Percentiles rank a stretch among this genome's conserved stretches.
Conservation (phyloP, 345 rosid species). For the Syzygium jambos region DNA sequence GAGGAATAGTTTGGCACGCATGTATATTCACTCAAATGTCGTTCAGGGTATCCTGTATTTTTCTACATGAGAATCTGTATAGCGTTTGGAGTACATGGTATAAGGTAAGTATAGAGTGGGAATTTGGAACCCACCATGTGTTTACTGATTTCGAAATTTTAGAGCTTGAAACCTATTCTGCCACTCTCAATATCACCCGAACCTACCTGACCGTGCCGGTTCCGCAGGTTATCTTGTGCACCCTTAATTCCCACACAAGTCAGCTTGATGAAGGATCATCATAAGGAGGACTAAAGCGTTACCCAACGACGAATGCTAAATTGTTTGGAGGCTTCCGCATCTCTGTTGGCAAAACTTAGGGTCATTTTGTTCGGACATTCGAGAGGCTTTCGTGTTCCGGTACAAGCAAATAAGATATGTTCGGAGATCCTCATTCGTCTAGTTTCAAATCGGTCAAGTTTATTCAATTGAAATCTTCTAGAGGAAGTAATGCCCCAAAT, state of each 20-base stretch:
- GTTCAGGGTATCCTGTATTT: too few species aligned
- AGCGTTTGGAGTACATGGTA: background rate
- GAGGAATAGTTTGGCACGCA: rapidly evolving
- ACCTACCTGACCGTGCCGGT: rapidly evolving
- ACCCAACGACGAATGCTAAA: background rate
- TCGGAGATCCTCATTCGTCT: background rate
- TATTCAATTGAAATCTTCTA: background rate
- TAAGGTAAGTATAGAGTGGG: background rate
- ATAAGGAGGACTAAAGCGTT: background rate
- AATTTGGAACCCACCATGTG: background rate
- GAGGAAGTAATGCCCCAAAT: background rate
- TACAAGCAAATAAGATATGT: background rate
- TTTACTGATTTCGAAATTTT: background rate
- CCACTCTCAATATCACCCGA: rapidly evolving
- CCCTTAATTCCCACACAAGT: background rate
- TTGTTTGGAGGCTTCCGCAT: background rate
- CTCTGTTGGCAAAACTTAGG: background rate
- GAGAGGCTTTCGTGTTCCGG: background rate
- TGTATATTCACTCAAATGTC: background rate
- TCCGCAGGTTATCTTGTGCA: background rate
- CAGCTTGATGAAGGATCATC: background rate
- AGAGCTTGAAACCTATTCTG: rapidly evolving
- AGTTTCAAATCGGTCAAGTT: background rate
- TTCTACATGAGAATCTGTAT: background rate
- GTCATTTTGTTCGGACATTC: background rate